Conservation (phyloP, 1,284 basidiomycete genomes). For the Fomitopsis pinicola region DNA sequence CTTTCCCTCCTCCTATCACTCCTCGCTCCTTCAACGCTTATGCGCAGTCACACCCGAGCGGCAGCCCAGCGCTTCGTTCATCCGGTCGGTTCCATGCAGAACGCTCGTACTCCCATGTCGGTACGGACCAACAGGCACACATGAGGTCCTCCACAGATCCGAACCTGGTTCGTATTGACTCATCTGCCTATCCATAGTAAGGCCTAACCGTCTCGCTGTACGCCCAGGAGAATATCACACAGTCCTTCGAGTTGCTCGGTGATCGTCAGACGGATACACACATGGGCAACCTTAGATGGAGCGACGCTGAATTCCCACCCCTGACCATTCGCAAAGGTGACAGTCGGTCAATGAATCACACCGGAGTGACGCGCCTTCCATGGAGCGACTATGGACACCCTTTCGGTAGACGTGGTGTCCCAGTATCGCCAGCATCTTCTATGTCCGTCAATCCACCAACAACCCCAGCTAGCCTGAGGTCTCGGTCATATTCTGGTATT, state of each 20-base stretch:
- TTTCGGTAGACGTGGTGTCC: constrained; percentile 2
- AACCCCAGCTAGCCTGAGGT: not conserved
- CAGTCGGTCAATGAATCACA: not conserved
- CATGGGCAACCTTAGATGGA: constrained; percentile 22
- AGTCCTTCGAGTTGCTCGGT: not conserved
- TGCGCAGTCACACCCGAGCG: constrained; percentile 2
- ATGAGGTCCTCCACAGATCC: not conserved
- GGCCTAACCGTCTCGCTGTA: not conserved
- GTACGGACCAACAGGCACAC: not conserved
- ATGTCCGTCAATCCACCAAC: constrained; percentile 9
- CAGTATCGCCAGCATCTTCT: constrained; percentile 10
- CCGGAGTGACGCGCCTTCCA: not conserved
- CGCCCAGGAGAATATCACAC: not conserved
- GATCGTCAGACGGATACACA: not conserved
- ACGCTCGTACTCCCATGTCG: not conserved
- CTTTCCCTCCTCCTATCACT: not conserved
- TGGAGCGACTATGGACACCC: not conserved
- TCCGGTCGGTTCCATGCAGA: not conserved
- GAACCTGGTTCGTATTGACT: not conserved
- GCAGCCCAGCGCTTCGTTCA: not conserved
- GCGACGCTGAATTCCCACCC: constrained; percentile 40
- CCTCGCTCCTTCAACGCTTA: not conserved
- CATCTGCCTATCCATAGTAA: not conserved
- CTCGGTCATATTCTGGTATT: not conserved
- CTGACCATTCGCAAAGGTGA: constrained; percentile 21